These are phyloP conservation scores for Aegle marmelos DNA, from an alignment of 345 rosid species.

Conservation along the genomic window DNA sequence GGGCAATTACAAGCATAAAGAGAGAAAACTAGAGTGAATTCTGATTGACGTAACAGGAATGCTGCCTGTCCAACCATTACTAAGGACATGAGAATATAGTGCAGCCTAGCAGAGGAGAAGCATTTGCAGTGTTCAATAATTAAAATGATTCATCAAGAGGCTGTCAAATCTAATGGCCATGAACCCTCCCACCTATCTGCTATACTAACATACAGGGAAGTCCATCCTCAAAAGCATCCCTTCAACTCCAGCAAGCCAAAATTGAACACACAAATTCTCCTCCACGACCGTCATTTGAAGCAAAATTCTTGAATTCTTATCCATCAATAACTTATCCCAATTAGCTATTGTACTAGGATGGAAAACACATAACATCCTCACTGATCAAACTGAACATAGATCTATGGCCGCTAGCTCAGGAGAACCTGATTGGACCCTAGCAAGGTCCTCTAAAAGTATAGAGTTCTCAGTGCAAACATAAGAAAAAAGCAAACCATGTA, in stretches of 20 bases:
- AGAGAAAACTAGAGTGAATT: not conserved
- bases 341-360: not conserved
- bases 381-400: not conserved
- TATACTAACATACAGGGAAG: not conserved
- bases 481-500: not conserved
- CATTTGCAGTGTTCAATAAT: not conserved
- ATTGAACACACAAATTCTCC: not conserved
- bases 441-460: not conserved
- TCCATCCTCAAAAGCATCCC: not conserved
- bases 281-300: not conserved
- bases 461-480: not conserved
- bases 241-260: not conserved
- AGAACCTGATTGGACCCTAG: not conserved
- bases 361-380: not conserved
- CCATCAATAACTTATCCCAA: not conserved
- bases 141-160: not conserved
- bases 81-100: not conserved
- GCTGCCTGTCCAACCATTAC: not conserved
- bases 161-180: not conserved
- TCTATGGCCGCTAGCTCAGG: not conserved
- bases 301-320: not conserved
- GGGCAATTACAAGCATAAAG: not conserved
- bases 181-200: not conserved
- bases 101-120: not conserved
- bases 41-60: not conserved